Percentiles rank a stretch among this genome's conserved stretches.
Conservation (phyloP, 345 rosid genomes). For the Chamaenerion angustifolium region DNA sequence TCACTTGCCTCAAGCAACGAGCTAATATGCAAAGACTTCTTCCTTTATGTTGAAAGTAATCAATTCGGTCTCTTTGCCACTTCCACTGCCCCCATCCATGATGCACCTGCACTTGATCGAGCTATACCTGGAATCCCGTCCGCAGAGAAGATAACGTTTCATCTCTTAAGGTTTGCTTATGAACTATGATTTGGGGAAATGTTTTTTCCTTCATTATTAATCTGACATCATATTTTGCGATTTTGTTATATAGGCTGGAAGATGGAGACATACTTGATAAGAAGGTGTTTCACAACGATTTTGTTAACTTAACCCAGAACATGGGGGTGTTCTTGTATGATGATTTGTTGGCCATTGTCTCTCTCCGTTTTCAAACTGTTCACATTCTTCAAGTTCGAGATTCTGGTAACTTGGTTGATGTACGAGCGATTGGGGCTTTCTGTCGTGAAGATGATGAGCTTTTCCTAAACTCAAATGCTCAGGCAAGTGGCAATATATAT, state of each 20-base stretch:
- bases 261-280: constrained; percentile 73
- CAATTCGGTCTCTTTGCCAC: constrained; percentile 88
- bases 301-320: constrained; percentile 57
- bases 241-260: constrained; percentile 41
- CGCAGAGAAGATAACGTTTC: constrained; percentile 71
- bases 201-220: not conserved
- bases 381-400: constrained; percentile 88
- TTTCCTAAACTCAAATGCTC: constrained; percentile 62
- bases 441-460: constrained; percentile 93
- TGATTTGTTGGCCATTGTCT: constrained; percentile 76
- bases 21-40: constrained; percentile 82
- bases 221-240: constrained; percentile 6
- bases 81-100: constrained; percentile 75
- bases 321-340: constrained; percentile 86
- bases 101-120: constrained; percentile 46
- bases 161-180: constrained; percentile 45
- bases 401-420: constrained; percentile 75
- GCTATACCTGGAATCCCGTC: constrained; percentile 80
- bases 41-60: constrained; percentile 48
- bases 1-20: constrained; percentile 77
- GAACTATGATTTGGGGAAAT: not conserved
- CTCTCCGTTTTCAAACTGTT: constrained; percentile 76
- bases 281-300: constrained; percentile 76
- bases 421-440: constrained; percentile 71
- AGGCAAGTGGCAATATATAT: constrained; percentile 32